Base-by-base conservation (phyloP, 2,329 filamentous ascomycete genomes). In the Colletotrichum neosansevieriae region DNA sequence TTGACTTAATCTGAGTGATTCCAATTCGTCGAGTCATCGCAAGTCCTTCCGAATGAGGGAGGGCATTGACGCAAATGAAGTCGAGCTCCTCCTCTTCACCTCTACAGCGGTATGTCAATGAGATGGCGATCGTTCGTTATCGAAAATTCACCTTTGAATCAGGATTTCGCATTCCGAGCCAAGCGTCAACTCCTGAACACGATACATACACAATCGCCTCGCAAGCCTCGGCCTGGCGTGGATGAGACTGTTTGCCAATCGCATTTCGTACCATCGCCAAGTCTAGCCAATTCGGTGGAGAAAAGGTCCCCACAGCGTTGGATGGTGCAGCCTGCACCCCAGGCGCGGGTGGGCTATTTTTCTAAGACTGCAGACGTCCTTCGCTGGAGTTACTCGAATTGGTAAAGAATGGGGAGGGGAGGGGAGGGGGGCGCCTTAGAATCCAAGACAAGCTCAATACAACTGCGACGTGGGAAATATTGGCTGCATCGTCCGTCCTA, bases 251-350 rank as follows among this genome's bases (percentile, higher is more conserved):
- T n/a, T n/a, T n/a, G n/a, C n/a, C n/a, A n/a, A n/a, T n/a, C n/a
- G n/a, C n/a, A n/a, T n/a, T n/a, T n/a, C n/a, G n/a, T n/a, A 54
- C 51, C 51, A 54, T 24, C 51, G 32, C 51, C 51, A 54, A 54
- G 51, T 21, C 51, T 54, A 40, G 51, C 34, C 51, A 40, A 40
- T 54, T 54, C 34, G 34, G 51, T 54, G 51, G 51, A 54, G 51
- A 40, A 54, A 6, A n/a, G n/a, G 32, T 24, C 51, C 34, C 32
- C 51, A 21, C 51, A 36, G 32, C 17, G 34, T 54, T 38, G 51
- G 51, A 54, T 54, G 51, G 32, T 38, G 50, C 17, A 19, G 50
- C 50, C 50, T n/a, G n/a, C n/a, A n/a, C n/a, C n/a, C n/a, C n/a
- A n/a, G n/a, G n/a, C n/a, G 21, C 21, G 2, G 21, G 21, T 3